These are phyloP conservation scores for Kentomonas sorsogonicus DNA, from an alignment of 208 protist genomes.

Conservation along the genomic window DNA sequence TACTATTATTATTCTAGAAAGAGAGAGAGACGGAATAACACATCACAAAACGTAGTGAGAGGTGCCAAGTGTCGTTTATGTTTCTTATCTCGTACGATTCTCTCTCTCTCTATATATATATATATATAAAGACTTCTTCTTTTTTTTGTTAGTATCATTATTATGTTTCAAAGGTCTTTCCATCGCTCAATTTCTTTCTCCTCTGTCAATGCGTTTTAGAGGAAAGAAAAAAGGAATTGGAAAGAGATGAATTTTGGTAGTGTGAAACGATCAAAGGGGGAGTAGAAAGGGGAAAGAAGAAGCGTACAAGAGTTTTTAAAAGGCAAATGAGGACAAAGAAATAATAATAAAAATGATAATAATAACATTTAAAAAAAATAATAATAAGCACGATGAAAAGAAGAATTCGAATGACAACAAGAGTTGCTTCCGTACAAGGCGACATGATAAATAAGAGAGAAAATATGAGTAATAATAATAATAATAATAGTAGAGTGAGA, in stretches of 20 bases:
- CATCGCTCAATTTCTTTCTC: too few relatives aligned
- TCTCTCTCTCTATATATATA: too few relatives aligned
- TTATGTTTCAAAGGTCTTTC: too few relatives aligned
- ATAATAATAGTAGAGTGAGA: background rate
- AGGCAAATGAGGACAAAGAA: background rate
- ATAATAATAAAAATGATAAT: slow-evolving; percentile 9
- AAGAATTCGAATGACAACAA: slow-evolving; percentile 10
- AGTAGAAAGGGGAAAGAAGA: background rate
- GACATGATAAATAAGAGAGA: background rate
- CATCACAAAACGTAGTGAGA: too few relatives aligned
- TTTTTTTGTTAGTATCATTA: too few relatives aligned
- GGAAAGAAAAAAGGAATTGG: background rate
- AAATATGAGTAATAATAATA: background rate
- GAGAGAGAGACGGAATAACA: too few relatives aligned
- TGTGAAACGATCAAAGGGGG: background rate
- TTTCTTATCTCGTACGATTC: too few relatives aligned
- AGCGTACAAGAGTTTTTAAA: too few relatives aligned
- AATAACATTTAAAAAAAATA: slow-evolving; percentile 13
- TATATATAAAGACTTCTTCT: too few relatives aligned
- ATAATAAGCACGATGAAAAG: slow-evolving; percentile 1
- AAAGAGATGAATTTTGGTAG: background rate
- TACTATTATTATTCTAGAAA: too few relatives aligned
- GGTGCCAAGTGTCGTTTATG: too few relatives aligned
- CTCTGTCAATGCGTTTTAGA: too few relatives aligned
- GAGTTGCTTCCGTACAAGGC: background rate